Evolutionary conservation across 2,329 filamentous ascomycete species (phyloP).

Genomic region (Xylariaceae sp.): DNA sequence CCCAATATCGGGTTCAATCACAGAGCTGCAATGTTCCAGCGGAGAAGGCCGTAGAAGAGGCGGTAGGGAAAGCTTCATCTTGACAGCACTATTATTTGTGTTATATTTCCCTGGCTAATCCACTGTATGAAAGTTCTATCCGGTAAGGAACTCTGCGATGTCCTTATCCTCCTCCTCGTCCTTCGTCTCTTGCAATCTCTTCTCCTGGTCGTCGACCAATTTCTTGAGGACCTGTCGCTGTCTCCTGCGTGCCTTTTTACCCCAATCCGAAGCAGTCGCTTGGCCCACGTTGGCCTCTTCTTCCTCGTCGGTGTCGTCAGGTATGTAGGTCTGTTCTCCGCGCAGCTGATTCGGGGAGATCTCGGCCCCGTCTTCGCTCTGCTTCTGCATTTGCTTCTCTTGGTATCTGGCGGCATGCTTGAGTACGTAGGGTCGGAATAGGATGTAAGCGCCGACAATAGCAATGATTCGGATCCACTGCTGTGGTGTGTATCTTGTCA

Average conservation of each 20-base stretch:
- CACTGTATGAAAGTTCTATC: conserved; percentile 5
- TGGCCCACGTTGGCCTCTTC: conserved; percentile 41
- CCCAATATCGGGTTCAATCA: background rate
- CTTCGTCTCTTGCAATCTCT: conserved; percentile 50
- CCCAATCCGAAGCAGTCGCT: conserved; percentile 59
- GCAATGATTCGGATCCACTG: conserved; percentile 67
- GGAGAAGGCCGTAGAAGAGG: too few relatives aligned
- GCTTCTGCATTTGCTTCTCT: conserved; percentile 61
- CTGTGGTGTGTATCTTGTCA: conserved; percentile 46
- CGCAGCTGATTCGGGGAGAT: conserved; percentile 65
- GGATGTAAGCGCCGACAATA: conserved; percentile 69
- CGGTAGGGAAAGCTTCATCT: too few relatives aligned
- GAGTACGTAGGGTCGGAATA: conserved; percentile 72
- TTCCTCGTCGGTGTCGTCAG: conserved; percentile 51
- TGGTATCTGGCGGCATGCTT: conserved; percentile 63
- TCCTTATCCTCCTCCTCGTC: conserved; percentile 72
- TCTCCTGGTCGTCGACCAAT: conserved; percentile 61
- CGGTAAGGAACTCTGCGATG: conserved; percentile 65
- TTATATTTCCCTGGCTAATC: background rate
- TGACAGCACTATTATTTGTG: too few relatives aligned
- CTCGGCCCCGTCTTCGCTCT: conserved; percentile 49
- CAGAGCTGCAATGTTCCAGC: too few relatives aligned
- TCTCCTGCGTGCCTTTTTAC: conserved; percentile 66
- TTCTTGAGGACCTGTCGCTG: conserved; percentile 67
- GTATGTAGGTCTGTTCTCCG: conserved; percentile 51